Evolutionary conservation across 768 basidiomycete species (phyloP), one percentile per base, ranked within the genome.

Genomic region (Cystofilobasidium ferigula): DNA sequence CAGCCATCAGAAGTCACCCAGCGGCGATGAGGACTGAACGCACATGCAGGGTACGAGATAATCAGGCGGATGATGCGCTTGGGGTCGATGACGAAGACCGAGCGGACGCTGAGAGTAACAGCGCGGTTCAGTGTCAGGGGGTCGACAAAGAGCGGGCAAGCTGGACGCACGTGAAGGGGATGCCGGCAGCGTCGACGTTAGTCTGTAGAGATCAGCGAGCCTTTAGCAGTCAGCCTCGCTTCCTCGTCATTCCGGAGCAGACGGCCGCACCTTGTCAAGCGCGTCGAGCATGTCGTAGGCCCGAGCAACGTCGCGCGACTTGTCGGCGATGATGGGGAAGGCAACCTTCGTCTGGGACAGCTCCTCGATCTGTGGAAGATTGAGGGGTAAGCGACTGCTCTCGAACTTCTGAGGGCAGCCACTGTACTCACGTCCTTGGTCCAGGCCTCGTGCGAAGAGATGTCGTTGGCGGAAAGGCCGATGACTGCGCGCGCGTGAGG

Each of bases 61-160:
- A 84, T 88, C 72, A 95, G 79, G 69, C 94, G 88, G 74, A 99
- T 95, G 72, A 84, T 82, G 80, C 95, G 91, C 79, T 89, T 90
- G 53, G 95, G 93, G 79, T 99, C 95, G 73, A 99, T 90, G 70
- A 99, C 79, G 78, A 94, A 99, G 68, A 99, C 95, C 10, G 91
- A 95, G 68, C 95, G 87, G 78, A 99, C 84, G 86, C 89, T 47
- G 45, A 5, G 5, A 4, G n/a, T 64, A 47, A 22, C 5, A 5
- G 18, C n/a, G 60, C 62, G 47, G 36, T 28, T 32, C 30, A 34
- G 18, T 13, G 43, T 43, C 32, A 47, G 42, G 30, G 34, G 38
- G 43, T 47, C 22, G 59, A 30, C 64, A 60, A 43, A 40, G 16
- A 22, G 63, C 60, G 26, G 22, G 63, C 67, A 63, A 59, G 70